Evolutionary conservation across 2,329 filamentous ascomycete species (phyloP).

Genomic region (Cladosporium velox): DNA sequence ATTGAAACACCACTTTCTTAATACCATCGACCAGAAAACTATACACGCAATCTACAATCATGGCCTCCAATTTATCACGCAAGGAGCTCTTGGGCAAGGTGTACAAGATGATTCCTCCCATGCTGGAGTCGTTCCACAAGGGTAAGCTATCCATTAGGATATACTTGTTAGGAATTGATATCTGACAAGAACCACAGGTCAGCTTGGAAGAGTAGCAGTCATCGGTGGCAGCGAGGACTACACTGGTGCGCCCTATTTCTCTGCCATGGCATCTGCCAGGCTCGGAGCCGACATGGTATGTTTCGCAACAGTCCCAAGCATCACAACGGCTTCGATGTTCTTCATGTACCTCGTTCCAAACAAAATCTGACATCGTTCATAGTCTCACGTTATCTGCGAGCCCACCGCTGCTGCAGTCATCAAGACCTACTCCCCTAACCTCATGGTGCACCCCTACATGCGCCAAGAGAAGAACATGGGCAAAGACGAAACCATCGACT

Average conservation of each 20-base stretch:
- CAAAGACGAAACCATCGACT: conserved; percentile 58
- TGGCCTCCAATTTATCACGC: conserved; percentile 60
- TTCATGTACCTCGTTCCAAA: neutral
- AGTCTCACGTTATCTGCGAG: conserved; percentile 96
- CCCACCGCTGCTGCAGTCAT: conserved; percentile 81
- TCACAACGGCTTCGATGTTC: neutral
- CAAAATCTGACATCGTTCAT: neutral
- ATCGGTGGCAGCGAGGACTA: conserved; percentile 96
- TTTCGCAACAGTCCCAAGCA: neutral
- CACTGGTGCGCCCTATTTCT: conserved; percentile 96
- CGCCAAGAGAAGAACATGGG: conserved; percentile 67
- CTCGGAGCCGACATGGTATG: conserved; percentile 88
- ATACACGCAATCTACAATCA: conserved; percentile 26
- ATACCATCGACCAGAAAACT: neutral
- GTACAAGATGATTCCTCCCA: conserved; percentile 86
- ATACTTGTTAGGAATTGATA: neutral
- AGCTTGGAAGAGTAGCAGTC: conserved; percentile 87
- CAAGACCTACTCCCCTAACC: conserved; percentile 95
- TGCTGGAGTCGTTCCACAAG: conserved; percentile 96
- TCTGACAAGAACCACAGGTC: conserved; percentile 58
- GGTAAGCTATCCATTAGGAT: conserved; percentile 53
- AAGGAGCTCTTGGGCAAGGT: conserved; percentile 77
- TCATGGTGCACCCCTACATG: conserved; percentile 98
- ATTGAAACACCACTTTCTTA: neutral
- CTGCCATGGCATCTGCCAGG: conserved; percentile 90